Percentiles rank a stretch among this genome's conserved stretches.
phyloP scores from a whole-genome alignment of 2,329 filamentous ascomycete genomes.

The Grosmannia penicillata region DNA sequence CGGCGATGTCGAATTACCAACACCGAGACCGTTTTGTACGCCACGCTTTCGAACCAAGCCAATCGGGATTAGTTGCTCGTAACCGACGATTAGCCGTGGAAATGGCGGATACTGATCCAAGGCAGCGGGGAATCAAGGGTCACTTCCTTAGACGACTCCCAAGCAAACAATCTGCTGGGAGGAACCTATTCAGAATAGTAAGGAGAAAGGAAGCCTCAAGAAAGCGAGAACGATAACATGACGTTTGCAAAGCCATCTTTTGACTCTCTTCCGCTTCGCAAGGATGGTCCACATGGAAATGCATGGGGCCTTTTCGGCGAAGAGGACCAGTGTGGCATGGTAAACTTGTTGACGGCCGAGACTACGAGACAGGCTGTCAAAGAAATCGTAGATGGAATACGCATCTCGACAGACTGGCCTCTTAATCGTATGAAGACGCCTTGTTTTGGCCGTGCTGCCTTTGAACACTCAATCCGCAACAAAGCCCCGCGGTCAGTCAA shows the following conservation, averaged over 20 bases:
- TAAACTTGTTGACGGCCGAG: constrained; percentile 29
- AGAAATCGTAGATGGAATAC: constrained; percentile 24
- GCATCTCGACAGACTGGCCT: constrained; percentile 23
- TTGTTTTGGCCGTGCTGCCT: background rate
- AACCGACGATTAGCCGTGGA: no score
- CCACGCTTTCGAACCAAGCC: no score
- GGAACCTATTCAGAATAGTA: no score
- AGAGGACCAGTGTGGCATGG: constrained; percentile 25
- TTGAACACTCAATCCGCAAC: background rate
- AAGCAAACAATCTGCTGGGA: no score
- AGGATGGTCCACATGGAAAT: constrained; percentile 22
- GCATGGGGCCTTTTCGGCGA: constrained; percentile 29
- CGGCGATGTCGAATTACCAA: no score
- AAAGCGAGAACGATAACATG: no score
- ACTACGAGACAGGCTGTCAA: constrained; percentile 22
- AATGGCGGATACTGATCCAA: no score
- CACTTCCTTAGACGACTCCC: no score
- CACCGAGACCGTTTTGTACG: no score
- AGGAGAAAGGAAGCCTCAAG: no score
- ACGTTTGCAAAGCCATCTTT: background rate
- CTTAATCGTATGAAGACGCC: constrained; percentile 1
- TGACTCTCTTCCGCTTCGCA: constrained; percentile 1
- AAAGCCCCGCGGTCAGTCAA: constrained; percentile 4
- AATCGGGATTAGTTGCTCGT: no score
- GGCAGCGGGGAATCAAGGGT: no score